A percentile compares a stretch with the other conserved stretches of the same genome.
phyloP scores from a whole-genome alignment of 148 eudicot species.

The Rhododendron simsii region DNA sequence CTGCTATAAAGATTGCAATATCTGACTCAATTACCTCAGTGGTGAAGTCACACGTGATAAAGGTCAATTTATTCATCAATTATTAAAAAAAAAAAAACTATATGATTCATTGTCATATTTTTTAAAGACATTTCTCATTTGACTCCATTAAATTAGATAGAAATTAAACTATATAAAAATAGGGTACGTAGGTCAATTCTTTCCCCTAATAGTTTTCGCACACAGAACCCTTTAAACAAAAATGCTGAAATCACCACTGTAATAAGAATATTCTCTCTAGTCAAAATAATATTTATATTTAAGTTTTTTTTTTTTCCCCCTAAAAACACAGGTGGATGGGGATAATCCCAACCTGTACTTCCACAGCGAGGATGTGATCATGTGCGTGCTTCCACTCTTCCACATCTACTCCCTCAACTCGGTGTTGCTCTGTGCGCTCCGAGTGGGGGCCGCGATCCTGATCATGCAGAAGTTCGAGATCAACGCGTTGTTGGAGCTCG shows the following conservation, averaged over 20 bases:
- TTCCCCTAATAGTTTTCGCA: too few relatives aligned
- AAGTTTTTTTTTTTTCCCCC: too few relatives aligned
- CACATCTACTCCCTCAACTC: conserved; percentile 82
- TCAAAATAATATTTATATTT: too few relatives aligned
- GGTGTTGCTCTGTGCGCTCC: conserved; percentile 52
- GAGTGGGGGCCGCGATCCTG: conserved; percentile 61
- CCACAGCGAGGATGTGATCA: conserved; percentile 55
- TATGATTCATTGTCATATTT: too few relatives aligned
- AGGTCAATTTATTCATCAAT: too few relatives aligned
- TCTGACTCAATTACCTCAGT: too few relatives aligned
- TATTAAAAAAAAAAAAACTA: too few relatives aligned
- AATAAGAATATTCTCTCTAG: too few relatives aligned
- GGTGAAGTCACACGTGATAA: neutral
- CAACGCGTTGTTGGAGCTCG: conserved; percentile 34
- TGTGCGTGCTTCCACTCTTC: conserved; percentile 78
- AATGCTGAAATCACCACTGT: too few relatives aligned
- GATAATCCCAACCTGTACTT: conserved; percentile 74
- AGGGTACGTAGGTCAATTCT: neutral
- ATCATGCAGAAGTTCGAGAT: conserved; percentile 80
- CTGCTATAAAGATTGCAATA: too few relatives aligned
- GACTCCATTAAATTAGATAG: neutral
- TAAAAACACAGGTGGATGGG: conserved; percentile 36
- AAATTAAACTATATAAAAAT: too few relatives aligned
- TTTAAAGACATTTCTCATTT: neutral
- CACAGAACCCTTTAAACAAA: too few relatives aligned